Evolutionary conservation across 179 eudicot species (phyloP).

Genomic region (Beta macrorhiza): DNA sequence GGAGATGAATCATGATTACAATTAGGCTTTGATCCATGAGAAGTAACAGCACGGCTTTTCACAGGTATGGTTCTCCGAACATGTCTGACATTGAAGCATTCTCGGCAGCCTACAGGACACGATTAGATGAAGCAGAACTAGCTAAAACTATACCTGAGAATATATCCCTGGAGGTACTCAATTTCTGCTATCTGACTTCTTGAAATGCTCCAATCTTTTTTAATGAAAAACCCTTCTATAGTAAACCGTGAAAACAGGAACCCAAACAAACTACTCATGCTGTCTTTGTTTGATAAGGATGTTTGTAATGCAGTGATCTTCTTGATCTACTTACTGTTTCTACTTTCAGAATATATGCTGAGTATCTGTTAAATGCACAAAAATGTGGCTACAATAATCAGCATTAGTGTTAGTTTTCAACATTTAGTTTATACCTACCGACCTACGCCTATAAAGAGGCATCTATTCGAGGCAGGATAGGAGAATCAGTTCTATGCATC

Average conservation of each 20-base stretch:
- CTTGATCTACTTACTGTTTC: background rate
- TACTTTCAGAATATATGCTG: background rate
- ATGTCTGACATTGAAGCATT: slow-evolving; percentile 81
- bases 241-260: background rate
- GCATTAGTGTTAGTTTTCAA: background rate
- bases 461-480: background rate
- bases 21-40: slow-evolving; percentile 15
- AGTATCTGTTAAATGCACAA: background rate
- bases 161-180: slow-evolving; percentile 66
- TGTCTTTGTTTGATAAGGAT: background rate
- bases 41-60: slow-evolving; percentile 20
- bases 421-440: background rate
- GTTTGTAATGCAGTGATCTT: background rate
- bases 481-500: background rate
- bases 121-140: slow-evolving; percentile 73
- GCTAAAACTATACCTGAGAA: slow-evolving; percentile 67
- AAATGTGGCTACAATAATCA: background rate
- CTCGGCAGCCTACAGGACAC: slow-evolving; percentile 52
- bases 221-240: background rate
- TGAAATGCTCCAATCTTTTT: background rate
- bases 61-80: slow-evolving; percentile 83
- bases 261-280: background rate
- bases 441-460: background rate
- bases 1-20: background rate
- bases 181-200: background rate